These are phyloP conservation scores for Neopestalotiopsis sp. DNA, from an alignment of 2,329 filamentous ascomycete genomes.

Conservation along the genomic window DNA sequence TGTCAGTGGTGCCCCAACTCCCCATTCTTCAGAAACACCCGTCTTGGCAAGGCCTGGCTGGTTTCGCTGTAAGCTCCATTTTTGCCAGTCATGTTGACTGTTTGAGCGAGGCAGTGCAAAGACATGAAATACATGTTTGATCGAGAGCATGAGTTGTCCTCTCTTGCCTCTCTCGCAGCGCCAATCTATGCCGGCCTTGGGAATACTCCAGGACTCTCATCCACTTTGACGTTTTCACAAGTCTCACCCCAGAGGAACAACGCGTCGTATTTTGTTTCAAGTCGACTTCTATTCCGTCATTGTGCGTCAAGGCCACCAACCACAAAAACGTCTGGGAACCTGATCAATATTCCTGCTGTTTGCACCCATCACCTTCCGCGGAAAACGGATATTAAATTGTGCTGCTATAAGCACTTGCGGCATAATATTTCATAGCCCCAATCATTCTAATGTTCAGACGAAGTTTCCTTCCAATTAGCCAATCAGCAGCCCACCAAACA, in stretches of 20 bases:
- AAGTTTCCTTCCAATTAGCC: neutral
- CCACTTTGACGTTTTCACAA: neutral
- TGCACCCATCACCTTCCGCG: no score
- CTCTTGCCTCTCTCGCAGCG: neutral
- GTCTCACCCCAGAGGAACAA: neutral
- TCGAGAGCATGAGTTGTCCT: neutral
- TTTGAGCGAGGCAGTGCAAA: neutral
- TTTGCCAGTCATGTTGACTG: neutral
- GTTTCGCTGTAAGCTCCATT: no score
- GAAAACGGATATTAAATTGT: neutral
- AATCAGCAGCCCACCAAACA: neutral
- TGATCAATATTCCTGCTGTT: neutral
- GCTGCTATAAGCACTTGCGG: neutral
- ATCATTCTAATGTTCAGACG: neutral
- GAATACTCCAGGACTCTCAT: neutral
- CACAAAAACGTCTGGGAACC: neutral
- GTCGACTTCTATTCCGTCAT: neutral
- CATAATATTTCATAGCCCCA: neutral
- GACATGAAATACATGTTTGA: neutral
- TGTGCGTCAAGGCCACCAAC: neutral
- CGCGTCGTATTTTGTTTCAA: neutral
- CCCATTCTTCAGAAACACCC: neutral
- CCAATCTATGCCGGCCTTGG: neutral
- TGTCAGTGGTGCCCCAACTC: neutral
- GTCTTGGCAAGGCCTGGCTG: neutral